Conservation (phyloP, 148 eudicot species). For the Rhododendron vialii region DNA sequence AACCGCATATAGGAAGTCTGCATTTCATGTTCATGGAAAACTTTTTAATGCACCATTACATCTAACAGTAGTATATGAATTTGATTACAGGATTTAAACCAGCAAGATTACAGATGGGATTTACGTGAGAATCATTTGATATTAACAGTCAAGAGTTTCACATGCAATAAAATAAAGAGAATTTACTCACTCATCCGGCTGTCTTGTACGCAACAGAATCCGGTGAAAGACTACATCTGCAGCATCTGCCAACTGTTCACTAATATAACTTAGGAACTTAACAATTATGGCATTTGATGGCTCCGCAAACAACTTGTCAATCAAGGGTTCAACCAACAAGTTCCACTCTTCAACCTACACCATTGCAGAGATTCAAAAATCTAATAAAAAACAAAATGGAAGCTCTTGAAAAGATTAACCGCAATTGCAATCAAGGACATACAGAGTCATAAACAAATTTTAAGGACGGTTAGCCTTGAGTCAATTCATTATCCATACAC, state of each 20-base stretch:
- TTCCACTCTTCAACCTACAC: slow-evolving; percentile 70
- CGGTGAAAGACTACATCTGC: slow-evolving; percentile 50
- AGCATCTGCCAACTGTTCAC: slow-evolving; percentile 58
- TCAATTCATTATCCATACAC: not conserved
- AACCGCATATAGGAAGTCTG: not conserved
- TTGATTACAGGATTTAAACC: not conserved
- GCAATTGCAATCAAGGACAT: not conserved
- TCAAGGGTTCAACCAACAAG: slow-evolving; percentile 46
- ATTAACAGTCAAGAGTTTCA: not conserved
- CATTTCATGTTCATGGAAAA: not conserved
- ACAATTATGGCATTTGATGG: slow-evolving; percentile 73
- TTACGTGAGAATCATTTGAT: not conserved
- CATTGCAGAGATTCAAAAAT: slow-evolving; percentile 1
- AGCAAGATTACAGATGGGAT: not conserved
- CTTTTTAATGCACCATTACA: not conserved
- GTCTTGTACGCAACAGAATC: slow-evolving; percentile 37
- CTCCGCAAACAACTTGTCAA: slow-evolving; percentile 72
- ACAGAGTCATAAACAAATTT: not conserved
- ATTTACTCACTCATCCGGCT: slow-evolving; percentile 43
- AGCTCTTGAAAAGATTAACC: not conserved
- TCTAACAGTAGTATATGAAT: not conserved
- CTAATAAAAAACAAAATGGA: not conserved
- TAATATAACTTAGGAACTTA: slow-evolving; percentile 58
- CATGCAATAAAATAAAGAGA: not conserved
- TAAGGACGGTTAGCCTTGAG: not conserved